Percentiles rank a stretch among this genome's conserved stretches.
These are phyloP conservation scores for Eucalyptus marginata DNA, from an alignment of 345 rosid genomes.

Conservation along the genomic window DNA sequence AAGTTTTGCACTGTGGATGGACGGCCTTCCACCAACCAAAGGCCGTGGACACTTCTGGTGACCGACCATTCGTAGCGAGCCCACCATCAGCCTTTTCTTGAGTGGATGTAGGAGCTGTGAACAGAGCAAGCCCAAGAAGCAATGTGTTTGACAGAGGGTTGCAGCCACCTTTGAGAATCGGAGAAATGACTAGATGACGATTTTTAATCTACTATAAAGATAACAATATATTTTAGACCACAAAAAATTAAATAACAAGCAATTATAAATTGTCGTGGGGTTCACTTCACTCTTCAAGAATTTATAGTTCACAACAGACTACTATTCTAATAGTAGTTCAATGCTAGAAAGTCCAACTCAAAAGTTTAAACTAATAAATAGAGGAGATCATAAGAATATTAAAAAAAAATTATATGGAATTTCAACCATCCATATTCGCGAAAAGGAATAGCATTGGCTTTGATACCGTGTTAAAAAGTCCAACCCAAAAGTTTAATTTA, in stretches of 20 bases:
- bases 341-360: too few species aligned
- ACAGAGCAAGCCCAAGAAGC: background rate
- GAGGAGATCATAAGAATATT: accelerated
- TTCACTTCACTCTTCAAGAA: accelerated
- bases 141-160: background rate
- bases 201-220: accelerated
- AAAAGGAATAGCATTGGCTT: accelerated
- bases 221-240: too few species aligned
- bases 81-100: background rate
- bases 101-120: background rate
- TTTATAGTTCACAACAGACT: too few species aligned
- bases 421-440: accelerated
- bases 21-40: background rate
- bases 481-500: too few species aligned
- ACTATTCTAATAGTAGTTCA: too few species aligned
- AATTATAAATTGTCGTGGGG: too few species aligned
- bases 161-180: background rate
- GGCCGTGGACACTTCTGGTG: background rate
- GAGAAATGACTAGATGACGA: too few species aligned
- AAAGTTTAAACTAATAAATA: too few species aligned
- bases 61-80: background rate
- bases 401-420: too few species aligned
- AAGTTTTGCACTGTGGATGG: background rate
- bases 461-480: too few species aligned
- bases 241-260: accelerated